Conservation (phyloP, 2,329 filamentous ascomycete genomes). For the Tothia fuscella region DNA sequence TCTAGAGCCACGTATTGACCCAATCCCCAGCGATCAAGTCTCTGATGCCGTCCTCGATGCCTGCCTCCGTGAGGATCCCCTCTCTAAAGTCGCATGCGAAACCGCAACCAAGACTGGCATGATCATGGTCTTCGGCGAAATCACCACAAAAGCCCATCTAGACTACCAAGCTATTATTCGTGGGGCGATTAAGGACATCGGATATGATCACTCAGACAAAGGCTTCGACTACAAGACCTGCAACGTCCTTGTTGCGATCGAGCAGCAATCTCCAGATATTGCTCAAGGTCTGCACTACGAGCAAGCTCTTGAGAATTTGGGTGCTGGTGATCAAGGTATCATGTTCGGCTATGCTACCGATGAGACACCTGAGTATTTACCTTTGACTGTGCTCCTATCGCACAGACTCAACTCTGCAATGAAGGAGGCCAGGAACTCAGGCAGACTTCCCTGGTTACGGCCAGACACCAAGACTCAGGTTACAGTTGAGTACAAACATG, state of each 20-base stretch:
- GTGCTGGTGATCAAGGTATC: slow-evolving; percentile 99
- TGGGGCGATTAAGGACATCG: slow-evolving; percentile 91
- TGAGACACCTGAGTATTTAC: slow-evolving; percentile 94
- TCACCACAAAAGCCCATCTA: slow-evolving; percentile 87
- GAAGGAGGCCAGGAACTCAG: slow-evolving; percentile 77
- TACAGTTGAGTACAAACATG: slow-evolving; percentile 96
- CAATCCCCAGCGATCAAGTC: slow-evolving; percentile 62
- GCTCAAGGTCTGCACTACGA: slow-evolving; percentile 98
- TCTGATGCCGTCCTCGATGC: slow-evolving; percentile 98
- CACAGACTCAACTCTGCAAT: slow-evolving; percentile 97
- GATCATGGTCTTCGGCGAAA: slow-evolving; percentile 80
- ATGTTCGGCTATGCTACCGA: slow-evolving; percentile 99
- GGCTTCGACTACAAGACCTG: slow-evolving; percentile 99
- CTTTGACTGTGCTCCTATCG: slow-evolving; percentile 82
- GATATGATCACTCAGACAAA: slow-evolving; percentile 93
- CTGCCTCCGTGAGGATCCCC: slow-evolving; percentile 84
- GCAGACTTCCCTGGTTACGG: slow-evolving; percentile 82
- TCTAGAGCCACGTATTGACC: neutral
- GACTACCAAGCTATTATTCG: slow-evolving; percentile 99
- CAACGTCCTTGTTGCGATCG: slow-evolving; percentile 96
- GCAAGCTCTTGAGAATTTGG: slow-evolving; percentile 90
- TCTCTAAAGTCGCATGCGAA: slow-evolving; percentile 98
- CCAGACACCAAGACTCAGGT: slow-evolving; percentile 99
- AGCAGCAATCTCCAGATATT: slow-evolving; percentile 98
- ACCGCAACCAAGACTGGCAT: slow-evolving; percentile 99